Evolutionary conservation across 1,139 yeast species (phyloP), one percentile per base, ranked within the genome.

Genomic region (Ogataea hybrid): DNA sequence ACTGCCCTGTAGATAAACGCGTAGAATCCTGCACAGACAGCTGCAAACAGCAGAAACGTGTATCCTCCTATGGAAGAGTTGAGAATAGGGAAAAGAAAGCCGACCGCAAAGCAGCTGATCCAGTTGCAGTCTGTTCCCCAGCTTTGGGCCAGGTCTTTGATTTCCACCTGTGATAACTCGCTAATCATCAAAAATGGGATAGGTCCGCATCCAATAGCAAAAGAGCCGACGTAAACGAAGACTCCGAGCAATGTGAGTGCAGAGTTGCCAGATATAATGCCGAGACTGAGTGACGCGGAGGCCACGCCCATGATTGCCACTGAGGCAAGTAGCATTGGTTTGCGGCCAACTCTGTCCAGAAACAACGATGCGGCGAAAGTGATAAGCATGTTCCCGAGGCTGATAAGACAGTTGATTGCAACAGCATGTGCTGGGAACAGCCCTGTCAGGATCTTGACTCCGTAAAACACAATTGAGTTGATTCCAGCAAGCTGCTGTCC

Each of bases 401-500:
- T 84, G 29, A 92, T 83, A 41, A 81, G 61, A 54, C 92, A 81
- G 58, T 88, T 89, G 48, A 89, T 77, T 23, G 72, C 55, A 8
- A 85, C 75, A 3, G 96, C 84, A 44, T 77, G 71, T 16, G 74
- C 67, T 2, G 97, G 96, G 52, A 86, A 73, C 3, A 84, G 69
- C 7, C 77, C 69, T 15, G 83, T 72, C 42, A 92, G 70, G 4
- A 90, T 85, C 6, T 87, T 77, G 4, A 89, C 96, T 4, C 98
- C 97, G 61, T 90, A 92, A 61, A 90, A 88, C 20, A 90, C 79
- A 48, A 92, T 88, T 1, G 96, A 80, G 63, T 92, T 92, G 59
- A 92, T 86, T 21, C 98, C 98, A 54, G 90, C 81, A 49, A 90
- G 77, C 61, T 92, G 98, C 64, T 92, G 97, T 22, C 90, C 82